Percentiles rank a stretch among this genome's conserved stretches.
Evolutionary conservation across 2,329 filamentous ascomycete genomes (phyloP).

Genomic region (Tolypocladium paradoxum): DNA sequence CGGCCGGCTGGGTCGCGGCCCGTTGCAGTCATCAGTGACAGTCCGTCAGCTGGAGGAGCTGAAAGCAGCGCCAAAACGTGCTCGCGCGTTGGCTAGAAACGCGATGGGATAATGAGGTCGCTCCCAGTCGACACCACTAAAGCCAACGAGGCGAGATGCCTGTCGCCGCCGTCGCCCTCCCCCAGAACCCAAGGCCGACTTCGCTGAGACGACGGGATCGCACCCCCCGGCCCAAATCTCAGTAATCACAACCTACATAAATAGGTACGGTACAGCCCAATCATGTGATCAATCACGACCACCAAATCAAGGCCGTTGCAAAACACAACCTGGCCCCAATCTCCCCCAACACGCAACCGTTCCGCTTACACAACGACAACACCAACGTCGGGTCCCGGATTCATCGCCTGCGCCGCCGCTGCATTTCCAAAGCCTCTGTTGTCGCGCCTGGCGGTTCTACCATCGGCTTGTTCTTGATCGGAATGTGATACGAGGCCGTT

Average conservation of each 20-base stretch:
- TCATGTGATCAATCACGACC: conserved; percentile 9
- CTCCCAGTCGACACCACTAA: neutral
- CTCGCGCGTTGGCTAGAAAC: neutral
- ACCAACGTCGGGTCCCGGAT: neutral
- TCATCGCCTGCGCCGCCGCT: neutral
- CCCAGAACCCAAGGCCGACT: neutral
- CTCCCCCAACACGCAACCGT: neutral
- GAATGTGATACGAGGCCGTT: neutral
- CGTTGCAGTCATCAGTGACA: neutral
- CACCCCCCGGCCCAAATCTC: neutral
- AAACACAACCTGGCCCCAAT: conserved; percentile 2
- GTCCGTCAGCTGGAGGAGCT: neutral
- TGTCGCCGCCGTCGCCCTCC: neutral
- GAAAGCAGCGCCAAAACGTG: neutral
- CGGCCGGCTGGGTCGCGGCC: neutral
- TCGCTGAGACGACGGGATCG: neutral
- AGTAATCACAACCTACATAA: neutral
- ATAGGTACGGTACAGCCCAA: conserved; percentile 3
- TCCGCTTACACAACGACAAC: neutral
- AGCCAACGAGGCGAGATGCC: neutral
- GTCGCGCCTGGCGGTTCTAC: neutral
- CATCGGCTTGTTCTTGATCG: neutral
- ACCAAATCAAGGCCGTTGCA: conserved; percentile 8
- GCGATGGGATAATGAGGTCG: neutral
- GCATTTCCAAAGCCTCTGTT: no score